phyloP scores from a whole-genome alignment of 257 asterid species.

The Solanum clarkiae region DNA sequence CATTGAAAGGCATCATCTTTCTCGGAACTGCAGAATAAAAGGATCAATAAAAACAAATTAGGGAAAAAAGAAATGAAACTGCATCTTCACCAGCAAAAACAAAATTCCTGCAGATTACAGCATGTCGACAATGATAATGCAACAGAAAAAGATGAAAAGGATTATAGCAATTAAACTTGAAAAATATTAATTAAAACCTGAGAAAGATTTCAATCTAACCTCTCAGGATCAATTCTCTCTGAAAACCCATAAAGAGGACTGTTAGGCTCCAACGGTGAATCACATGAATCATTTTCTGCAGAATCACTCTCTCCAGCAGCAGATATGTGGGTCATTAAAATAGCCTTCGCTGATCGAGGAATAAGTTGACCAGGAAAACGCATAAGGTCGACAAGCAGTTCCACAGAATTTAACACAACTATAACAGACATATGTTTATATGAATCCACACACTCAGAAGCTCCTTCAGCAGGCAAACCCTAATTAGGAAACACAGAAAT shows the following conservation, averaged over 20 bases:
- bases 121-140: neutral
- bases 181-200: neutral
- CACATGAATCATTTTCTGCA: constrained; percentile 99
- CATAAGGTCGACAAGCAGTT: constrained; percentile 70
- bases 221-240: constrained; percentile 67
- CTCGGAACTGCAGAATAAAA: constrained; percentile 46
- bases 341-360: constrained; percentile 71
- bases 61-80: neutral
- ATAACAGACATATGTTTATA: constrained; percentile 87
- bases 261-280: constrained; percentile 97
- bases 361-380: constrained; percentile 91
- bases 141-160: neutral
- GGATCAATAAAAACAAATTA: neutral
- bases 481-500: too few species aligned
- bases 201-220: constrained; percentile 27
- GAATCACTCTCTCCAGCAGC: constrained; percentile 99
- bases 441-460: constrained; percentile 73
- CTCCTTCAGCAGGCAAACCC: constrained; percentile 57
- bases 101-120: neutral
- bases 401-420: constrained; percentile 70
- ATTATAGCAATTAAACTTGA: neutral
- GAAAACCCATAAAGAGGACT: constrained; percentile 90
- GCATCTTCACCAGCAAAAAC: neutral
- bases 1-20: constrained; percentile 66
- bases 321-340: constrained; percentile 74